Percentiles rank a stretch among this genome's conserved stretches.
These are phyloP conservation scores for Tulasnella sp. DNA, from an alignment of 768 basidiomycete species.

Conservation along the genomic window DNA sequence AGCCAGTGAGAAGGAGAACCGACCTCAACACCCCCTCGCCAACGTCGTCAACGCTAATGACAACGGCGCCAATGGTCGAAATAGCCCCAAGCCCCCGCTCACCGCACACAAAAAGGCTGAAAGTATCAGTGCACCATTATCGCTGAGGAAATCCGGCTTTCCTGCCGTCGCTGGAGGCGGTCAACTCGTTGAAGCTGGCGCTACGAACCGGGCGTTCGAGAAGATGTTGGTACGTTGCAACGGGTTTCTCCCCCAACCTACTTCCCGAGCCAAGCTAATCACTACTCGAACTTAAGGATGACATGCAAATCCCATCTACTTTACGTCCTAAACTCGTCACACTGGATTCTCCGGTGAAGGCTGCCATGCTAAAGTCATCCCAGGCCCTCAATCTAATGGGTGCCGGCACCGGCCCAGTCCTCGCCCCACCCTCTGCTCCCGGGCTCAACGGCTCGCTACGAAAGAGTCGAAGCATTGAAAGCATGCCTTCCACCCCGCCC, in stretches of 20 bases:
- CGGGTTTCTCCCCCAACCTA: not conserved
- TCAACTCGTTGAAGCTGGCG: conserved; percentile 34
- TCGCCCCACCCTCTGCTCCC: conserved; percentile 46
- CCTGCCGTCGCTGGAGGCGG: conserved; percentile 7
- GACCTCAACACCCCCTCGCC: conserved; percentile 21
- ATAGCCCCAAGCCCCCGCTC: conserved; percentile 1
- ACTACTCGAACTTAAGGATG: conserved; percentile 52
- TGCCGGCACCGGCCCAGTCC: conserved; percentile 33
- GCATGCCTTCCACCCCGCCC: conserved; percentile 13
- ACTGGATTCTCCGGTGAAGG: conserved; percentile 83
- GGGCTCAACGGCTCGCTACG: conserved; percentile 47
- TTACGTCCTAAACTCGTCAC: conserved; percentile 72
- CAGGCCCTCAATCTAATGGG: conserved; percentile 50
- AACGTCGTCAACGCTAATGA: conserved; percentile 8
- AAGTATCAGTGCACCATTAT: not conserved
- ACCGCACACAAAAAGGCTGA: conserved; percentile 5
- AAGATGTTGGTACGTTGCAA: conserved; percentile 61
- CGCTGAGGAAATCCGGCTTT: conserved; percentile 1
- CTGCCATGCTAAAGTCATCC: conserved; percentile 86
- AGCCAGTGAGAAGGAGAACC: conserved; percentile 14
- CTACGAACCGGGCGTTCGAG: conserved; percentile 71
- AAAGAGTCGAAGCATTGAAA: conserved; percentile 18
- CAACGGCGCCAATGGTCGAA: not conserved
- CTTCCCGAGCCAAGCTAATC: not conserved
- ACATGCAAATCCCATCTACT: conserved; percentile 78